Evolutionary conservation across 2,329 filamentous ascomycete species (phyloP).

Genomic region (Verticillium albo-atrum): DNA sequence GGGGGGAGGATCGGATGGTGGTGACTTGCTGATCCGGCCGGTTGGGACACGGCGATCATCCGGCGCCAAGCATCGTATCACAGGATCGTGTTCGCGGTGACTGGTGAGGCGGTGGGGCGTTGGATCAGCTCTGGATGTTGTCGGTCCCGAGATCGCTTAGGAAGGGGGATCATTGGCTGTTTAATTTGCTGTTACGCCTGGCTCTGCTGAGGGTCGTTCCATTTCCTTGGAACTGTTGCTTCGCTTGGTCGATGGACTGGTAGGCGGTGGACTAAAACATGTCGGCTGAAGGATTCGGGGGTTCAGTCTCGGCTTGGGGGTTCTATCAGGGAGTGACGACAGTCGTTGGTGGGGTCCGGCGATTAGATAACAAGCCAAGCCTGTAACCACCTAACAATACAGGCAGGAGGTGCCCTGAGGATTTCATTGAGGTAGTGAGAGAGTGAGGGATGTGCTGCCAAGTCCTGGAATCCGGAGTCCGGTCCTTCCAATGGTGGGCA

Average conservation of each 20-base stretch:
- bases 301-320: background rate
- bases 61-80: background rate
- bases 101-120: background rate
- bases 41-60: background rate
- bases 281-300: background rate
- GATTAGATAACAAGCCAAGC: background rate
- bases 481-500: background rate
- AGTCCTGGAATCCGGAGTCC: background rate
- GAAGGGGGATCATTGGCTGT: background rate
- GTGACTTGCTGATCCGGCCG: background rate
- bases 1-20: background rate
- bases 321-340: background rate
- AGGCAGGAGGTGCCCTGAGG: no score
- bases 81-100: background rate
- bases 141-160: background rate
- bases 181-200: background rate
- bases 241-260: no score
- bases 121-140: background rate
- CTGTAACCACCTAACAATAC: no score
- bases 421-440: no score
- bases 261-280: no score
- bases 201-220: background rate
- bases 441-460: no score
- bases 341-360: background rate
- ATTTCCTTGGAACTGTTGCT: no score